Conservation (phyloP, 2,329 filamentous ascomycete genomes). For the Monilinia fructigena region DNA sequence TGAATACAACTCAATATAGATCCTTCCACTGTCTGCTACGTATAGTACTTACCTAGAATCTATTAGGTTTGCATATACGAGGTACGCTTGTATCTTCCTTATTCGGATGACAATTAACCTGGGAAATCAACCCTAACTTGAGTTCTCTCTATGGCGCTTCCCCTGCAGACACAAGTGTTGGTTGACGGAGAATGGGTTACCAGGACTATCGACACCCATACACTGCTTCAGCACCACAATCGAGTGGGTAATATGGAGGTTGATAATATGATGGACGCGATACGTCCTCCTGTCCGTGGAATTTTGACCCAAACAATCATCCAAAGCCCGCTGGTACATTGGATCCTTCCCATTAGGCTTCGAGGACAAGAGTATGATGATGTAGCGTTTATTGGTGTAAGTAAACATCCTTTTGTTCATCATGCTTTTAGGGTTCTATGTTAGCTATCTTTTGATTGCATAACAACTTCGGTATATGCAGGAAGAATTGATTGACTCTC, state of each 20-base stretch:
- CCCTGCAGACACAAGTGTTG: conserved; percentile 34
- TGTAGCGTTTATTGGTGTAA: conserved; percentile 79
- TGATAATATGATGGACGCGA: conserved; percentile 37
- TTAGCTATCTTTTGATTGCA: not conserved
- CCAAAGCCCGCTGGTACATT: conserved; percentile 71
- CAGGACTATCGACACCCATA: conserved; percentile 43
- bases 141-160: conserved; percentile 35
- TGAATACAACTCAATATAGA: not conserved
- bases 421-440: not conserved
- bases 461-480: not conserved
- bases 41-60: not conserved
- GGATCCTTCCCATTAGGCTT: conserved; percentile 77
- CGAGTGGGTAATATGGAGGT: conserved; percentile 39
- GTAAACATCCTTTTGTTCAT: conserved; percentile 40
- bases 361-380: conserved; percentile 71
- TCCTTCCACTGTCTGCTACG: not conserved
- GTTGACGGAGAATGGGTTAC: conserved; percentile 42
- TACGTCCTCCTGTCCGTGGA: conserved; percentile 58
- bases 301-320: conserved; percentile 77
- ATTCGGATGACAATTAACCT: conserved; percentile 7
- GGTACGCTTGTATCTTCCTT: conserved; percentile 10
- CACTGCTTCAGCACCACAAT: conserved; percentile 43
- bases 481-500: not conserved
- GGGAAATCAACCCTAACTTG: not conserved
- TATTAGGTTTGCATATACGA: conserved; percentile 10